phyloP scores from a whole-genome alignment of 257 asterid genomes.

The Verbascum thapsus region DNA sequence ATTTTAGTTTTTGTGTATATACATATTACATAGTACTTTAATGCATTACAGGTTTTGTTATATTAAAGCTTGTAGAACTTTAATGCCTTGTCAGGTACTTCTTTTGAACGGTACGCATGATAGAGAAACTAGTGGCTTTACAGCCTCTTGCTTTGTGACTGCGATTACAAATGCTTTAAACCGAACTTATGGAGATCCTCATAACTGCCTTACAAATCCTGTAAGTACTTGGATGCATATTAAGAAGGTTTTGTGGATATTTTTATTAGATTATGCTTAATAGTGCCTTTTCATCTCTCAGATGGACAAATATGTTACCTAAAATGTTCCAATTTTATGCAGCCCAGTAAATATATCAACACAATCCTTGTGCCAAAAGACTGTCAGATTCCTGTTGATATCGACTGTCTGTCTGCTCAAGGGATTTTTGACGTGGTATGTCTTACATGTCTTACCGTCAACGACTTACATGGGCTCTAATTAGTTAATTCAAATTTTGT shows the following conservation, averaged over 20 bases:
- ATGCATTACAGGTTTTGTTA: background rate
- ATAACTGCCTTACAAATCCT: constrained; percentile 58
- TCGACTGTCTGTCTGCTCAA: constrained; percentile 53
- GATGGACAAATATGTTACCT: background rate
- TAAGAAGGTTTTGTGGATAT: background rate
- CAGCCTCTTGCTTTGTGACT: constrained; percentile 88
- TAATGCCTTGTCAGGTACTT: constrained; percentile 61
- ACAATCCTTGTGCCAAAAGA: constrained; percentile 76
- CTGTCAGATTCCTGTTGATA: constrained; percentile 69
- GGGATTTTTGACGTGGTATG: constrained; percentile 75
- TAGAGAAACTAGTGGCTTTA: constrained; percentile 84
- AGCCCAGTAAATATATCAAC: constrained; percentile 80
- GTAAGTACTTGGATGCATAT: constrained; percentile 50
- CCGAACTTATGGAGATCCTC: constrained; percentile 77
- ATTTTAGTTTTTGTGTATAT: constrained; percentile 1
- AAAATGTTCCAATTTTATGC: constrained; percentile 35
- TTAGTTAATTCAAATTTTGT: constrained; percentile 29
- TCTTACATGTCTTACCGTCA: background rate
- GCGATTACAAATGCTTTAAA: constrained; percentile 90
- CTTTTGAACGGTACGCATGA: constrained; percentile 85
- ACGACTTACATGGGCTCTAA: constrained; percentile 7
- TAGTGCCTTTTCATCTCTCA: background rate
- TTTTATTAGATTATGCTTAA: constrained; percentile 9
- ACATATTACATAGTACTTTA: background rate
- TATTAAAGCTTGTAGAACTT: constrained; percentile 11